Conservation (phyloP, 176 grass and related monocot genomes). For the Hsuehochloa calcarea region DNA sequence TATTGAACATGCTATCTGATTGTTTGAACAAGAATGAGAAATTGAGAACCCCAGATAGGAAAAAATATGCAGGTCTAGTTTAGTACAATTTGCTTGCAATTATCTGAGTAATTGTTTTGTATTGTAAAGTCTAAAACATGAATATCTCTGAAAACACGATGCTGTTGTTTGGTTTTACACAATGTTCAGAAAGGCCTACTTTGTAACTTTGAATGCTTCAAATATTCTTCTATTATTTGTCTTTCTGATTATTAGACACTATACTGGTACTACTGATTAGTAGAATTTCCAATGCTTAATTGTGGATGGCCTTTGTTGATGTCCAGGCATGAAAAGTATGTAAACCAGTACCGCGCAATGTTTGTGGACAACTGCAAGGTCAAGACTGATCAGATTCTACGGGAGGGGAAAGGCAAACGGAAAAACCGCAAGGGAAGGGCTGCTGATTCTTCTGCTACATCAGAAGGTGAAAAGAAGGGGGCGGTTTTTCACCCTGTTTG, state of each 20-base stretch:
- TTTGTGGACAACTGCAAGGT: constrained; percentile 85
- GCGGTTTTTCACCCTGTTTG: constrained; percentile 62
- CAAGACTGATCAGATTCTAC: constrained; percentile 72
- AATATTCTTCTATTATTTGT: neutral
- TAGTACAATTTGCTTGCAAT: neutral
- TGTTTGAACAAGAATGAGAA: neutral
- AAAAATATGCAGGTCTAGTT: neutral
- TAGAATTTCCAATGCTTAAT: neutral
- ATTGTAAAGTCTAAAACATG: neutral
- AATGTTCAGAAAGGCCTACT: neutral
- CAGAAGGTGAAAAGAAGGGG: constrained; percentile 38
- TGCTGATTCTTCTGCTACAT: constrained; percentile 14
- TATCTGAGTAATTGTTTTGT: neutral
- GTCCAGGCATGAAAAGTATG: constrained; percentile 82
- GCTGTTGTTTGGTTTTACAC: neutral
- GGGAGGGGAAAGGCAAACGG: constrained; percentile 51
- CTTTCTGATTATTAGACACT: neutral
- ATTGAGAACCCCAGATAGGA: neutral
- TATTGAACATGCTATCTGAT: neutral
- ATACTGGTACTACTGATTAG: neutral
- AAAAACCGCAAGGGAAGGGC: constrained; percentile 49
- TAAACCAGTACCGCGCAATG: constrained; percentile 92
- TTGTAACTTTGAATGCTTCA: neutral
- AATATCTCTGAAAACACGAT: neutral
- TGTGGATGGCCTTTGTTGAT: neutral